Base-by-base conservation (phyloP, 768 basidiomycete genomes). In the Russula foetens region DNA sequence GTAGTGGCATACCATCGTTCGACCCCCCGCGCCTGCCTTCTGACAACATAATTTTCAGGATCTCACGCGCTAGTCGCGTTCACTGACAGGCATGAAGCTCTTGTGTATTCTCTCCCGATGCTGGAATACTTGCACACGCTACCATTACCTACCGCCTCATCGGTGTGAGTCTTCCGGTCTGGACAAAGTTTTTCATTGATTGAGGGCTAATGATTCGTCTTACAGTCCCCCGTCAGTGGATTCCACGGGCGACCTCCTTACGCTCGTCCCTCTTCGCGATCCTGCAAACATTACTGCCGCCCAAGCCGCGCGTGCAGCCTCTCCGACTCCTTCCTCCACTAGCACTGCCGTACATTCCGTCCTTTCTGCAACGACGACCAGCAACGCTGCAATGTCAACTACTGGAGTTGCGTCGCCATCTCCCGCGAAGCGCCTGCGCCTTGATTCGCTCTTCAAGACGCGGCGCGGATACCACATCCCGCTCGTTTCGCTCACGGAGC, bases 51-150 rank as follows among this genome's bases (percentile, higher is more conserved):
- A 81, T 79, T 78, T 38, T 79, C 78, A 50, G 79, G 75, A 66
- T 82, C 79, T 19, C 69, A 61, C 21, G 73, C 69, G 2, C 72
- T 88, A 28, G 78, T 83, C 21, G 79, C 81, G 24, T 77, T 83
- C 63, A 84, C 82, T 0, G 80, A 81, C 63, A 73, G 68, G 53
- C 72, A 76, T 14, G 75, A 80, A 38, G 77, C 71, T 2, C 71
- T 83, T 7, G 74, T 82, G 5, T 87, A 86, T 71, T 84, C 87
- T 3, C 72, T 89, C 29, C 87, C 87, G 28, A 73, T 76, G 66
- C 75, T 89, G 39, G 84, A 88, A 68, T 71, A 75, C 46, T 64
- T 88, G 24, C 76, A 82, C 62, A 81, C 78, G 1, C 14, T 66
- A 43, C 23, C 65, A n/a, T 46, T 64, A 19, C 55, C 63, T 33